A percentile compares a stretch with the other conserved stretches of the same genome.
Evolutionary conservation across 257 asterid genomes (phyloP).

Genomic region (Dorcoceras hygrometricum): DNA sequence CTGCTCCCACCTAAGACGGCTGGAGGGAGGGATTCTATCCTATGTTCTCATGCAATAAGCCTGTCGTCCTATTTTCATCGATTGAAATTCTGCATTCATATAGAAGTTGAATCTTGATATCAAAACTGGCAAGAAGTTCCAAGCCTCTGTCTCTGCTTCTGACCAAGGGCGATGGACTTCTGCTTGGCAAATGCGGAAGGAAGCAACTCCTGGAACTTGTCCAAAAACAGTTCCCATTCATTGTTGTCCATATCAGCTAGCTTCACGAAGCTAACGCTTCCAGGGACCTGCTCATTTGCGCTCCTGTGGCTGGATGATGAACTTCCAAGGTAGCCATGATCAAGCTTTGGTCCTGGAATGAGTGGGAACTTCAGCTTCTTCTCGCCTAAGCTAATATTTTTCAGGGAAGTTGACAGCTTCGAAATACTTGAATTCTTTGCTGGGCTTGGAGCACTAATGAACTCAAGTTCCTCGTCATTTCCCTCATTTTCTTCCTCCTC

Average conservation of each 20-base stretch:
- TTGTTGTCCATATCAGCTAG: conserved; percentile 78
- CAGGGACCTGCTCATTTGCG: conserved; percentile 87
- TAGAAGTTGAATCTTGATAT: conserved; percentile 32
- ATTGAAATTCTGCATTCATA: conserved; percentile 21
- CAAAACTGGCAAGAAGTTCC: conserved; percentile 99
- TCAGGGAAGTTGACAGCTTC: conserved; percentile 58
- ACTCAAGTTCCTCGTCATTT: conserved; percentile 41
- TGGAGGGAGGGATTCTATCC: not conserved
- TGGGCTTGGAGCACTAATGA: conserved; percentile 26
- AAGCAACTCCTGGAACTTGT: conserved; percentile 79
- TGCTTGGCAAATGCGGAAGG: conserved; percentile 69
- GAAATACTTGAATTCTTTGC: conserved; percentile 30
- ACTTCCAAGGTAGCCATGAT: conserved; percentile 34
- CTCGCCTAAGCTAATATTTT: conserved; percentile 57
- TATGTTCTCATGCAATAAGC: not conserved
- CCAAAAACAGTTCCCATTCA: conserved; percentile 78
- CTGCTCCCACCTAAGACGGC: not conserved
- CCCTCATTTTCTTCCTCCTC: conserved; percentile 73
- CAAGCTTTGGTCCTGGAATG: conserved; percentile 44
- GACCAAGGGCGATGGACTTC: conserved; percentile 53
- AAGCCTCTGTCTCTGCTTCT: conserved; percentile 86
- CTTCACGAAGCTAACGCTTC: conserved; percentile 77
- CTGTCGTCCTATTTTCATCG: conserved; percentile 21
- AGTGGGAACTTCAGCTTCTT: conserved; percentile 50
- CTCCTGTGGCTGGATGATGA: conserved; percentile 84